These are phyloP conservation scores for Neltuma alba DNA, from an alignment of 306 rosid genomes.

Conservation along the genomic window DNA sequence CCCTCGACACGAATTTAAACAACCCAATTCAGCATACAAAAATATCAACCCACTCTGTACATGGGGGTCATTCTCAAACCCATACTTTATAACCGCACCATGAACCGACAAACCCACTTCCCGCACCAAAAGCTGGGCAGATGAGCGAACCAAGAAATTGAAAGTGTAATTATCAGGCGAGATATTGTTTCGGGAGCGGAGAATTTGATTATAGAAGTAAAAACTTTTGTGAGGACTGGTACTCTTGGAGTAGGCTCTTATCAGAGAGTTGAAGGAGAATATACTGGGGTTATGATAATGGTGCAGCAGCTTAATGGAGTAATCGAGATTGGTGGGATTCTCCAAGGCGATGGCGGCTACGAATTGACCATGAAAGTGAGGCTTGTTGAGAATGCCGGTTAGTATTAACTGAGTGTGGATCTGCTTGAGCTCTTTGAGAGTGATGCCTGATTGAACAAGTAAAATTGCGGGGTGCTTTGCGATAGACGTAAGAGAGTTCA, in stretches of 20 bases:
- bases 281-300: conserved; percentile 45
- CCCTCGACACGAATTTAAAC: conserved; percentile 33
- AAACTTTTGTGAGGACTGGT: conserved; percentile 54
- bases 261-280: conserved; percentile 67
- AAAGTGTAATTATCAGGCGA: conserved; percentile 58
- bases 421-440: conserved; percentile 30
- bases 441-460: conserved; percentile 22
- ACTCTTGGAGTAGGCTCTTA: conserved; percentile 65
- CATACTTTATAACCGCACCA: conserved; percentile 43
- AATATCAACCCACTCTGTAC: conserved; percentile 47
- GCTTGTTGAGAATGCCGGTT: conserved; percentile 6
- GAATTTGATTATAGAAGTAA: conserved; percentile 46
- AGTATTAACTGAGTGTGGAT: conserved; percentile 34
- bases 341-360: conserved; percentile 30
- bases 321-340: conserved; percentile 28
- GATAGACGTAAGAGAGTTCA: not conserved
- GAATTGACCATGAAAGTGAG: conserved; percentile 21
- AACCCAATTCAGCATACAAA: conserved; percentile 61
- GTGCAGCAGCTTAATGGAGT: conserved; percentile 32
- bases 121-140: conserved; percentile 39
- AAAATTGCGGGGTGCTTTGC: conserved; percentile 39
- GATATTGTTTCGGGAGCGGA: conserved; percentile 28
- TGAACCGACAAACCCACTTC: conserved; percentile 46
- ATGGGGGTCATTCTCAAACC: conserved; percentile 52
- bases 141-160: conserved; percentile 52